phyloP scores from a whole-genome alignment of 345 rosid species.

The Euphorbia peplus region DNA sequence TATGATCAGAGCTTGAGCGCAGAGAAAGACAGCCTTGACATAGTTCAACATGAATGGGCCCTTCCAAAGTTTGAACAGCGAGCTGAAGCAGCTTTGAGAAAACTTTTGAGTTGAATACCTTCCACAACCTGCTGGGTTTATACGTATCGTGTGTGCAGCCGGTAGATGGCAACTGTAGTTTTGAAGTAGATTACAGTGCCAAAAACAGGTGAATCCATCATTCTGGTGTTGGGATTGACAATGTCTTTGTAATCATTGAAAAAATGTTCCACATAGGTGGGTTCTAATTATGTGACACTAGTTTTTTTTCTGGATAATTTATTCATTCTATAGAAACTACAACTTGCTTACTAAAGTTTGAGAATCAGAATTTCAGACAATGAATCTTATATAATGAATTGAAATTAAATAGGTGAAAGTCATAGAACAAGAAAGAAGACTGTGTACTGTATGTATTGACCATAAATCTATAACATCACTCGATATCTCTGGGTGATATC shows the following conservation, averaged over 20 bases:
- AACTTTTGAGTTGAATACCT: conserved; percentile 48
- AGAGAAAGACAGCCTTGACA: conserved; percentile 31
- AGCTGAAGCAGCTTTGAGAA: conserved; percentile 78
- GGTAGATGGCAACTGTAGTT: not conserved
- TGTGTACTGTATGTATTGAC: too few species aligned
- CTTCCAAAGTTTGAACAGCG: conserved; percentile 90
- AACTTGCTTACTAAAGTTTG: not conserved
- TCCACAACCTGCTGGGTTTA: not conserved
- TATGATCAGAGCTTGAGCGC: conserved; percentile 62
- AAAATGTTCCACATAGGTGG: not conserved
- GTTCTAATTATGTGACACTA: not conserved
- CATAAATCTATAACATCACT: too few species aligned
- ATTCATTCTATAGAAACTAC: not conserved
- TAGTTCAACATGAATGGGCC: conserved; percentile 43
- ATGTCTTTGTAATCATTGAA: not conserved
- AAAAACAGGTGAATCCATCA: conserved; percentile 5
- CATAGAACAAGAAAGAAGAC: too few species aligned
- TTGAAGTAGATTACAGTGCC: conserved; percentile 1
- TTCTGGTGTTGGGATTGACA: not conserved
- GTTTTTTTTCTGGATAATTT: not conserved
- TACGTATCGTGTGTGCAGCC: not conserved
- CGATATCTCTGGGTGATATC: too few species aligned
- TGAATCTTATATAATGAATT: too few species aligned
- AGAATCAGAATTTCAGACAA: not conserved
- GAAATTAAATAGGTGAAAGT: too few species aligned